A percentile compares a stretch with the other conserved stretches of the same genome.
Conservation (phyloP, 129 eudicot genomes). For the Tanacetum coccineum region DNA sequence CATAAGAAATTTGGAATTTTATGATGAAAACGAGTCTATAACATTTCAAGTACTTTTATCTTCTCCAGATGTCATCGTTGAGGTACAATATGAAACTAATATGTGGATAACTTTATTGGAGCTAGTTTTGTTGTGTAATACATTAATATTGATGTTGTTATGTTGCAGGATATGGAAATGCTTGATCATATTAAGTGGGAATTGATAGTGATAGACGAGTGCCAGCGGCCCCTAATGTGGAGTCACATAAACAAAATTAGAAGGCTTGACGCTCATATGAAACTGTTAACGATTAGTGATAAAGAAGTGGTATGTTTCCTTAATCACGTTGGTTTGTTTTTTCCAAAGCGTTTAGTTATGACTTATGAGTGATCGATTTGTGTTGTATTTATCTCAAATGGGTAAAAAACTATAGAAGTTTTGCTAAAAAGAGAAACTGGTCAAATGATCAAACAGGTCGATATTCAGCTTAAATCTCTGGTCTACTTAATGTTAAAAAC, state of each 20-base stretch:
- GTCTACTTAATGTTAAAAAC: background rate
- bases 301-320: slow-evolving; percentile 25
- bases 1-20: slow-evolving; percentile 34
- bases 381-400: background rate
- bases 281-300: slow-evolving; percentile 30
- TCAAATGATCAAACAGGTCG: slow-evolving; percentile 1
- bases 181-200: slow-evolving; percentile 42
- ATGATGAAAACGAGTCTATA: slow-evolving; percentile 30
- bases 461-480: background rate
- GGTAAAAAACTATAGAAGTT: background rate
- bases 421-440: background rate
- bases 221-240: slow-evolving; percentile 27
- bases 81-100: slow-evolving; percentile 29
- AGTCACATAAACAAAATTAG: slow-evolving; percentile 15
- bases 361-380: background rate
- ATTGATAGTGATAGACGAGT: slow-evolving; percentile 35
- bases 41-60: slow-evolving; percentile 45
- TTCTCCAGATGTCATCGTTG: slow-evolving; percentile 28
- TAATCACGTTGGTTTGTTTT: too few relatives aligned
- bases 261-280: slow-evolving; percentile 38
- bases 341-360: too few relatives aligned
- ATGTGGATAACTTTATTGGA: background rate
- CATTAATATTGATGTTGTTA: background rate
- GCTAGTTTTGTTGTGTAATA: too few relatives aligned
- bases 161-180: slow-evolving; percentile 34